Base-by-base conservation (phyloP, 2,329 filamentous ascomycete species). In the Stachybotrys echinatus region DNA sequence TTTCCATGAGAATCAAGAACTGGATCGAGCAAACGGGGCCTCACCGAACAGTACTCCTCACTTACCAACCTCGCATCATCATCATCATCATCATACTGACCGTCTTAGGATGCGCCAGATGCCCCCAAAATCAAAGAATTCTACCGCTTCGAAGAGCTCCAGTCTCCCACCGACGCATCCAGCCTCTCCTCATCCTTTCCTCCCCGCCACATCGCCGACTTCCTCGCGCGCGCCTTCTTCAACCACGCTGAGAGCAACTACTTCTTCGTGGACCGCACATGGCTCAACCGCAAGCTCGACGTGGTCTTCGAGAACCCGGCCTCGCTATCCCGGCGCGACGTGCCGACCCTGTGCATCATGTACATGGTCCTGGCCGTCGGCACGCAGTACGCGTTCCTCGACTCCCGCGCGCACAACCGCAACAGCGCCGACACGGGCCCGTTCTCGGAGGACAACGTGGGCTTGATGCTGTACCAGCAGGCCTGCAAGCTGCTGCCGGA, bases 381-480 rank as follows among this genome's bases (percentile, higher is more conserved):
- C 17, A 76, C 74, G 1, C 75, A 77, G 51, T 78, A 75, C 51
- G 74, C 74, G 2, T 73, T 77, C 48, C 66, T 78, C 18, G 72
- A 74, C 45, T 62, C 65, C n/a, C 47, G 55, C 47, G 43, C 50
- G 19, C 50, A 59, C 20, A 50, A 48, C 45, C 57, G 59, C 47
- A 53, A 49, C 21, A 20, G 40, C 47, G 56, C 46, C 54, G 55
- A 55, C 27, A 53, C 54, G 17, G 63, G 53, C 42, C 58, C 51
- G 22, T 67, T 68, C 38, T 75, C 74, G 0, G 76, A 80, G 52
- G 75, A 80, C 48, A 74, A 77, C 21, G 71, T 80, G 1, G 79
- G 79, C 4, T 66, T 79, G 6, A 75, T 74, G 21, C 80, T 82
- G 52, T 82, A 83, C 54, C 75, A 80, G 48, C 75, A 76, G 54